These are phyloP conservation scores for Seiridium cupressi DNA, from an alignment of 2,329 filamentous ascomycete genomes.

Conservation along the genomic window DNA sequence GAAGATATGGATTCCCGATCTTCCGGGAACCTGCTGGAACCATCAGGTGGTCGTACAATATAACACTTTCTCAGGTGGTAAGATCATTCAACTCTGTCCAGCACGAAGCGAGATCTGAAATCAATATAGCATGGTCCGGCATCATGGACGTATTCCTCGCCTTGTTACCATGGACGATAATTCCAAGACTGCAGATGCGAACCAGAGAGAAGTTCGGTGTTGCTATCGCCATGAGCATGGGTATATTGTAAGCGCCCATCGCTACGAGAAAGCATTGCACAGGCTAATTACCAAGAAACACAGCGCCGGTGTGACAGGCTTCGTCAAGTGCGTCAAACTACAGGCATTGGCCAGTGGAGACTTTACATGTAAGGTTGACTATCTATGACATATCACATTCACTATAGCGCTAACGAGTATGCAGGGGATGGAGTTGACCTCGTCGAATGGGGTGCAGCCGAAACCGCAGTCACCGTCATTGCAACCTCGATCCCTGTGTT, in stretches of 20 bases:
- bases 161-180: constrained; percentile 27
- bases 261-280: not conserved
- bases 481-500: constrained; percentile 31
- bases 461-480: constrained; percentile 24
- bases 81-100: not conserved
- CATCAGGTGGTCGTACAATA: constrained; percentile 3
- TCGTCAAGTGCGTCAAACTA: constrained; percentile 20
- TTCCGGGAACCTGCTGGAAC: constrained; percentile 14
- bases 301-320: constrained; percentile 20
- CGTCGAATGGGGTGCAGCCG: constrained; percentile 26
- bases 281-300: not conserved
- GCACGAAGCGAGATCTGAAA: not conserved
- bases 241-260: constrained; percentile 19
- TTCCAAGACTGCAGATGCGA: constrained; percentile 26
- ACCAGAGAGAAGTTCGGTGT: constrained; percentile 26
- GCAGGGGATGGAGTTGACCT: constrained; percentile 18
- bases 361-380: constrained; percentile 17
- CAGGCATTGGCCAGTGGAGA: constrained; percentile 12
- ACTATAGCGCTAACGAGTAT: too few relatives aligned
- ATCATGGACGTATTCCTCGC: constrained; percentile 24
- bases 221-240: constrained; percentile 27
- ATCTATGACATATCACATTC: constrained; percentile 8
- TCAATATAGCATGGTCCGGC: constrained; percentile 9
- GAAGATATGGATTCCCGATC: constrained; percentile 3
- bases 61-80: not conserved